phyloP scores from a whole-genome alignment of 441 rosid species.

The Arabidopsis hybrid region DNA sequence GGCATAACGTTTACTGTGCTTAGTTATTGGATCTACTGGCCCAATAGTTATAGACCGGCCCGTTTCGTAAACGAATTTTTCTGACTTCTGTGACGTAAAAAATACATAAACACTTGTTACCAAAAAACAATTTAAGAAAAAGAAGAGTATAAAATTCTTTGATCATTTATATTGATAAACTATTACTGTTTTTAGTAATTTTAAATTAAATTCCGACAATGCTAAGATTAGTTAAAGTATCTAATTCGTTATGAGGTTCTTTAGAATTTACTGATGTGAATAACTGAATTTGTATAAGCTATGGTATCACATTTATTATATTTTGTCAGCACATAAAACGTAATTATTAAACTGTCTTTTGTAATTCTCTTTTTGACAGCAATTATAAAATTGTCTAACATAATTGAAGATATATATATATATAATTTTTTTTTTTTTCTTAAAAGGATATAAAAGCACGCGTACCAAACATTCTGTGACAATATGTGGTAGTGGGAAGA shows the following conservation, averaged over 20 bases:
- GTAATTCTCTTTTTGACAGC: not conserved
- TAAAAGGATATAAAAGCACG: slow-evolving; percentile 10
- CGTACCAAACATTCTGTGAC: slow-evolving; percentile 29
- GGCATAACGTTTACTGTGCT: not conserved
- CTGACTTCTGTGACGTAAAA: no score
- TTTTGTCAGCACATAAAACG: not conserved
- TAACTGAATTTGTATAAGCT: not conserved
- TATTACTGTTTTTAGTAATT: no score
- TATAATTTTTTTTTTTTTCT: no score
- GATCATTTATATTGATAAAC: no score
- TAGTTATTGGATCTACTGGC: not conserved
- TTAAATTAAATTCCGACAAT: no score
- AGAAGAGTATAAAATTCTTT: no score
- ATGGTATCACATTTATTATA: not conserved
- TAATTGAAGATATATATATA: not conserved
- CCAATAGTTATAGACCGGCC: not conserved
- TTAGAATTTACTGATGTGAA: not conserved
- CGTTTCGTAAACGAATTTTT: not conserved
- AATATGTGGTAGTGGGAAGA: slow-evolving; percentile 26
- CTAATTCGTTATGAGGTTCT: no score
- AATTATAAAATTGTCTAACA: not conserved
- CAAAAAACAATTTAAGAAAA: no score
- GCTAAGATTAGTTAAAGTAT: no score
- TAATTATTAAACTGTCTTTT: not conserved
- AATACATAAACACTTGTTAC: no score